Evolutionary conservation across 768 basidiomycete genomes (phyloP), one percentile per base, ranked within the genome.

Genomic region (Clitopilus passeckerianus): DNA sequence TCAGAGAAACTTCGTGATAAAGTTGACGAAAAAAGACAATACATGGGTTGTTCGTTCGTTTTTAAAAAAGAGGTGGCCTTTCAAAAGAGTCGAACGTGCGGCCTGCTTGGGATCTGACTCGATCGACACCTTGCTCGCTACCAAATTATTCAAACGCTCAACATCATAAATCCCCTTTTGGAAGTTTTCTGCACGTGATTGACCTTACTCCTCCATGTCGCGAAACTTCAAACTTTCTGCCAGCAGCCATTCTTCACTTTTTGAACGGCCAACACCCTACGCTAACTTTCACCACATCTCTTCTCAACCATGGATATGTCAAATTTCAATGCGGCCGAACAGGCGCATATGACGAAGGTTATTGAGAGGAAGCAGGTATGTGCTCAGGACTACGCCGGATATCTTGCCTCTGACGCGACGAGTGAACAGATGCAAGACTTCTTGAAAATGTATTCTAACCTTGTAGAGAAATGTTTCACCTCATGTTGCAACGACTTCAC

Each of bases 401-500:
- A n/a, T 30, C 16, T 5, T 41, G 18, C n/a, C 6, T 23, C 14
- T 53, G 27, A 34, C 24, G 44, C 33, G 22, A 37, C 56, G 43
- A 44, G 50, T 41, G 33, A 43, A 20, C 70, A 98, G 95, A 96
- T 99, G 95, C 93, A 96, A 81, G 96, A 98, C 79, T 98, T 99
- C 69, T 80, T 99, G 80, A 84, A 82, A 69, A 88, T 98, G 75
- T 98, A 99, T 75, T 91, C 93, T 22, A 90, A 87, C 69, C 83
- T 99, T 58, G 94, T 95, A 33, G 96, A 98, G 72, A 87, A 92
- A 66, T 99, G 96, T 74, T 99, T 99, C 83, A 93, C 80, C 66
- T 80, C 91, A 14, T 99, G 96, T 72, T 90, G 89, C 68, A 95
- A 95, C 71, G 96, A 99, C 71, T 98, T 99, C 68, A 98, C 95